phyloP scores from a whole-genome alignment of 306 rosid species.

The Casuarina cunninghamiana region DNA sequence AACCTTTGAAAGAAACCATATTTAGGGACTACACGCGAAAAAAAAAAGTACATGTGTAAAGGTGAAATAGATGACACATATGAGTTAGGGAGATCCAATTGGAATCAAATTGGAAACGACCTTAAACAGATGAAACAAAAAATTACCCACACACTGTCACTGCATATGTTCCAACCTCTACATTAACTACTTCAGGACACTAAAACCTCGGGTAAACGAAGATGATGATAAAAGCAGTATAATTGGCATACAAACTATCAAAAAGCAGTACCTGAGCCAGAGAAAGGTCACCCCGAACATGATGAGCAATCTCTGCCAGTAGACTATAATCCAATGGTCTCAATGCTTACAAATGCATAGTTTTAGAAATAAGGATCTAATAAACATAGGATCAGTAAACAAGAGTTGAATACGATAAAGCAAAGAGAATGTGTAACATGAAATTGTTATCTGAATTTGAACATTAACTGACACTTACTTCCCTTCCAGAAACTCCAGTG shows the following conservation, averaged over 20 bases:
- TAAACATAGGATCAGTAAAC: conserved; percentile 25
- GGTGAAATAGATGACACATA: neutral
- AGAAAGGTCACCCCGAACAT: conserved; percentile 91
- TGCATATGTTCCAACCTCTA: neutral
- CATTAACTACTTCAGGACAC: neutral
- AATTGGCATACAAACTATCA: conserved; percentile 9
- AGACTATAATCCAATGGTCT: conserved; percentile 97
- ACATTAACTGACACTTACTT: conserved; percentile 53
- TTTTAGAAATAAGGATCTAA: conserved; percentile 28
- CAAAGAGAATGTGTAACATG: conserved; percentile 1
- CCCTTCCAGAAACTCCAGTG: conserved; percentile 71
- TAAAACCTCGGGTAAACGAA: conserved; percentile 21
- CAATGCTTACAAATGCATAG: conserved; percentile 47
- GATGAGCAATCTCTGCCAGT: conserved; percentile 98
- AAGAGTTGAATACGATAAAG: conserved; percentile 24
- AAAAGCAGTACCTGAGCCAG: conserved; percentile 66
- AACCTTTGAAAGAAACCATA: neutral
- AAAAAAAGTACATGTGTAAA: neutral
- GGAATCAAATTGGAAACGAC: neutral
- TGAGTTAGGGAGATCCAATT: neutral
- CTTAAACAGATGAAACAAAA: neutral
- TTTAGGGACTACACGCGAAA: neutral
- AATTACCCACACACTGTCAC: neutral
- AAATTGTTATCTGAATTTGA: conserved; percentile 1
- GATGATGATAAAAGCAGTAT: neutral